Evolutionary conservation across 306 rosid genomes (phyloP).

Genomic region (Argentina anserina): DNA sequence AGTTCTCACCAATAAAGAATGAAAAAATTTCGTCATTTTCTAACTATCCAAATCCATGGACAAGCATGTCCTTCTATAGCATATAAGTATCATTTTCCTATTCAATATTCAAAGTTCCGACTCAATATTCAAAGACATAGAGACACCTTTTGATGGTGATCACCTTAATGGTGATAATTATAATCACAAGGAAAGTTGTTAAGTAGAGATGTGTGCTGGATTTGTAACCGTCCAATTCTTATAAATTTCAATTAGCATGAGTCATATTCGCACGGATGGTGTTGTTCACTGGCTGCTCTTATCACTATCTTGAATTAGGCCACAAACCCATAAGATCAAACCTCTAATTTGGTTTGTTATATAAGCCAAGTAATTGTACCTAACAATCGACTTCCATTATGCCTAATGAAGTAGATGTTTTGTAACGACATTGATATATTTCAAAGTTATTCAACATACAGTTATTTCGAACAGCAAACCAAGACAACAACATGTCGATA

Average conservation of each 20-base stretch:
- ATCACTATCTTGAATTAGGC: slow-evolving; percentile 15
- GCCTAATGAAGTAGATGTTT: too few relatives aligned
- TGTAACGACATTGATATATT: too few relatives aligned
- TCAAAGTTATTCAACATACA: too few relatives aligned
- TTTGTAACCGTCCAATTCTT: neutral
- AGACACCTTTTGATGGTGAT: neutral
- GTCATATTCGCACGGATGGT: neutral
- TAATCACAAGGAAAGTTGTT: neutral
- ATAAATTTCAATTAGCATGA: neutral
- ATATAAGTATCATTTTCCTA: neutral
- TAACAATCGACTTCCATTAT: too few relatives aligned
- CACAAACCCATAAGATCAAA: neutral
- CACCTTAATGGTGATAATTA: neutral
- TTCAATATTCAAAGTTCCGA: neutral
- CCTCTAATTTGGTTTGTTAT: neutral
- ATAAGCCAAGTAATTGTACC: neutral
- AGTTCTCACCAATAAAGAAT: neutral
- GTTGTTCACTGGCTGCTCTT: neutral
- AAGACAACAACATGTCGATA: too few relatives aligned
- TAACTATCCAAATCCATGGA: neutral
- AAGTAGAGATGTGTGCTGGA: neutral
- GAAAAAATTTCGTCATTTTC: neutral
- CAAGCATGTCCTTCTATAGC: neutral
- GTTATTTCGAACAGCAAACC: too few relatives aligned
- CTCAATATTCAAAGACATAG: neutral